Evolutionary conservation across 352 stramenopile genomes (phyloP).

Genomic region (Paralagenidium karlingii): DNA sequence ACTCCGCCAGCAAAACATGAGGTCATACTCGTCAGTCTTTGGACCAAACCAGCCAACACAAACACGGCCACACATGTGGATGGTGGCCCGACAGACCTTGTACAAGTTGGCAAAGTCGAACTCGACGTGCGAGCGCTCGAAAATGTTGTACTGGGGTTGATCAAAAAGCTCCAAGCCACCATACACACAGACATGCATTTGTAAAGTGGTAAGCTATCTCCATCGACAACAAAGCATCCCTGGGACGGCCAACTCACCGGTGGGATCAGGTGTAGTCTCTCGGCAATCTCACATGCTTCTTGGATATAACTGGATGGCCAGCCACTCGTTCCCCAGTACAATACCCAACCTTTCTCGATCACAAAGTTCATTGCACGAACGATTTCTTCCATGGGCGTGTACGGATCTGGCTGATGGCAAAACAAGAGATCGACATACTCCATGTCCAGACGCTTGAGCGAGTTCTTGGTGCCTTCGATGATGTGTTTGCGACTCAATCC

Average conservation of each 20-base stretch:
- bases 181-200: too few relatives aligned
- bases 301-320: constrained; percentile 29
- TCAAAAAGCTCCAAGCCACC: constrained; percentile 24
- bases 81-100: constrained; percentile 4
- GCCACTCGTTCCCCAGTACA: constrained; percentile 40
- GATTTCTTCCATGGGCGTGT: constrained; percentile 26
- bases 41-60: background rate
- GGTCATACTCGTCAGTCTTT: background rate
- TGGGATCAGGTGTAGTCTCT: constrained; percentile 11
- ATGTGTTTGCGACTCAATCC: constrained; percentile 30
- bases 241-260: constrained; percentile 12
- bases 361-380: constrained; percentile 39
- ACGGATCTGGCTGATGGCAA: constrained; percentile 15
- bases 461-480: constrained; percentile 23
- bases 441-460: constrained; percentile 20
- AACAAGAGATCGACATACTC: constrained; percentile 33
- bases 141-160: constrained; percentile 44
- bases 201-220: too few relatives aligned
- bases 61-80: background rate
- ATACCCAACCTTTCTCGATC: constrained; percentile 26
- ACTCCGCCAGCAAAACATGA: too few relatives aligned
- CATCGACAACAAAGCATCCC: constrained; percentile 3
- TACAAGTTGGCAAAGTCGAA: constrained; percentile 36
- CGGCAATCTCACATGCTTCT: constrained; percentile 24
- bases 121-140: constrained; percentile 35